These are phyloP conservation scores for Meyerozyma carpophila DNA, from an alignment of 1,139 yeast genomes.

Conservation along the genomic window DNA sequence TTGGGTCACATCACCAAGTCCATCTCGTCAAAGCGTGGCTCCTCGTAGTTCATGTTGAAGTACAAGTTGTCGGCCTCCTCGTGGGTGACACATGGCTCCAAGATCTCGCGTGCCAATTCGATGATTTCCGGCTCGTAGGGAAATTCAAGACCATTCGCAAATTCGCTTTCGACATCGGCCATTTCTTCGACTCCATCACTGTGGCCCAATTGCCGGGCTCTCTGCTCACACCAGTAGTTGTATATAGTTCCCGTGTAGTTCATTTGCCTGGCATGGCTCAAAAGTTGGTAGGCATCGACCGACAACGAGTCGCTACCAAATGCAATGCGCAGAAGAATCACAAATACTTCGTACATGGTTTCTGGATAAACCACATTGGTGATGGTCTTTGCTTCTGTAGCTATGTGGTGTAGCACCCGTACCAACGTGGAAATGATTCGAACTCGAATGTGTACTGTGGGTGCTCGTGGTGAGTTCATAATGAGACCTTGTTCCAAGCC, in stretches of 20 bases:
- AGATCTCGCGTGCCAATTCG: constrained; percentile 65
- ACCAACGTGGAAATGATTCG: constrained; percentile 37
- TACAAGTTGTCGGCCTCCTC: constrained; percentile 78
- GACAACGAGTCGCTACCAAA: constrained; percentile 43
- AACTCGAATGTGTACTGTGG: constrained; percentile 33
- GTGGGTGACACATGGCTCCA: constrained; percentile 64
- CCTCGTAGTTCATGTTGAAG: constrained; percentile 52
- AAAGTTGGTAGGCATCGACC: constrained; percentile 28
- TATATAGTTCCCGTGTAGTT: constrained; percentile 25
- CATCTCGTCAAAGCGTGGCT: constrained; percentile 18
- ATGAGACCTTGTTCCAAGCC: constrained; percentile 49
- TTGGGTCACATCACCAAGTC: constrained; percentile 7
- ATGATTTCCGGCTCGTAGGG: constrained; percentile 60
- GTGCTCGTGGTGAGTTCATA: constrained; percentile 43
- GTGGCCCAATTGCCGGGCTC: constrained; percentile 38
- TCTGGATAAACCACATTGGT: constrained; percentile 35
- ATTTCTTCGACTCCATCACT: constrained; percentile 17
- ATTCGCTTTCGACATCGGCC: constrained; percentile 35
- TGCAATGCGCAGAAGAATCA: constrained; percentile 52
- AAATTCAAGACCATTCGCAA: constrained; percentile 55
- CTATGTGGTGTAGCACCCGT: constrained; percentile 27
- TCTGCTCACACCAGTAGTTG: constrained; percentile 37
- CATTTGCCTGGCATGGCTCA: constrained; percentile 22
- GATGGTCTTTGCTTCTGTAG: constrained; percentile 25
- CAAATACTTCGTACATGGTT: constrained; percentile 43